Conservation (phyloP, 179 eudicot species). For the Beta corolliflora region DNA sequence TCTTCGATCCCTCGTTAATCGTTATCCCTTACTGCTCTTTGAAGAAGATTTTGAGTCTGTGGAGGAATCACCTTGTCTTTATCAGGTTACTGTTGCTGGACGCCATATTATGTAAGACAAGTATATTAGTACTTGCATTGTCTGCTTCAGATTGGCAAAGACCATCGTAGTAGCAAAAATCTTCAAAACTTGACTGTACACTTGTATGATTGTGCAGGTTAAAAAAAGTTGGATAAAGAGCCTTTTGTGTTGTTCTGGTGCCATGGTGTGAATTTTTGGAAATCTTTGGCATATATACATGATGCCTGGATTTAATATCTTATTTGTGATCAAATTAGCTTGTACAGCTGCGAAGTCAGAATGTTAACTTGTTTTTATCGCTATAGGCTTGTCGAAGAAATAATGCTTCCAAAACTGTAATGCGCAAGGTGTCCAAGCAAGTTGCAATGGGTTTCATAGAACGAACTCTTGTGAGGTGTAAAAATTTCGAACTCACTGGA, state of each 20-base stretch:
- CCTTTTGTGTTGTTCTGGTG: not conserved
- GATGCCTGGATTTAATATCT: not conserved
- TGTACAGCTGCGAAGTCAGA: not conserved
- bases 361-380: not conserved
- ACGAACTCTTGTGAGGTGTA: constrained; percentile 51
- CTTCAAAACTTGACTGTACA: not conserved
- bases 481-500: constrained; percentile 48
- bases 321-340: not conserved
- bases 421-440: constrained; percentile 58
- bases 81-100: not conserved
- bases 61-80: not conserved
- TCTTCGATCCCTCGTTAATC: not conserved
- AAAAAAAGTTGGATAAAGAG: not conserved
- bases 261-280: not conserved
- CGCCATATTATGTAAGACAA: not conserved
- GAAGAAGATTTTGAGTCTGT: not conserved
- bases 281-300: not conserved
- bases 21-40: not conserved
- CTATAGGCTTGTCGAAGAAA: constrained; percentile 47
- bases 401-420: constrained; percentile 45
- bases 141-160: too few species aligned
- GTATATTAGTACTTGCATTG: not conserved
- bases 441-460: constrained; percentile 52
- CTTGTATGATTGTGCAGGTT: not conserved
- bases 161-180: not conserved